Evolutionary conservation across 2,329 filamentous ascomycete genomes (phyloP).

Genomic region (Zopfia rhizophila): DNA sequence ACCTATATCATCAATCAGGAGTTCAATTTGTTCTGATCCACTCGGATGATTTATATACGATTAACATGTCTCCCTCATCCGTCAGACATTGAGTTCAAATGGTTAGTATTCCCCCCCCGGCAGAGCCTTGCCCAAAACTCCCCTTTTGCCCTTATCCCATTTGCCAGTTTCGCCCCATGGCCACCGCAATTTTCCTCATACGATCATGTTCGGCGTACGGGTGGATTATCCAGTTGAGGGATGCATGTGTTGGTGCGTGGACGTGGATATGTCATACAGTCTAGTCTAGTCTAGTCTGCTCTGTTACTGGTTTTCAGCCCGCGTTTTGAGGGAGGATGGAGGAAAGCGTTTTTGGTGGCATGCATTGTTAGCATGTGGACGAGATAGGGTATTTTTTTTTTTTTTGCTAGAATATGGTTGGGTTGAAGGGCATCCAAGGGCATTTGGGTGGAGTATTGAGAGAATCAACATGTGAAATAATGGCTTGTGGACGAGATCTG

Average conservation of each 20-base stretch:
- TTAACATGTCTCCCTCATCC: no score
- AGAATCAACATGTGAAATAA: conserved; percentile 10
- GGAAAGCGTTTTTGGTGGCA: no score
- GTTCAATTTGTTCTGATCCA: no score
- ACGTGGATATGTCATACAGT: conserved; percentile 4
- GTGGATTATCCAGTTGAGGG: conserved; percentile 8
- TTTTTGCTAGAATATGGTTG: no score
- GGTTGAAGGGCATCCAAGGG: conserved; percentile 5
- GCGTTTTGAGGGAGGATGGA: no score
- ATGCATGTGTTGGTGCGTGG: conserved; percentile 23
- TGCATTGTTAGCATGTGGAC: no score
- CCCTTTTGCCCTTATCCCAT: neutral
- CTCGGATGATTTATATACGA: no score
- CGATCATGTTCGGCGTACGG: conserved; percentile 13
- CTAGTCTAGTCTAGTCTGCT: conserved; percentile 3
- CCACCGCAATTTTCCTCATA: neutral
- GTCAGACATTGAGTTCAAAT: no score
- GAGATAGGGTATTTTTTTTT: no score
- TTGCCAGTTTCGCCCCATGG: neutral
- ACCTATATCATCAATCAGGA: conserved; percentile 18
- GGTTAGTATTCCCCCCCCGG: no score
- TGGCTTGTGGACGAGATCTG: neutral
- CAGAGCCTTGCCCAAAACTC: no score
- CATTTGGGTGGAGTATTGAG: conserved; percentile 15
- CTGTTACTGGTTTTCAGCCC: conserved; percentile 1